A percentile compares a stretch with the other conserved stretches of the same genome.
phyloP scores from a whole-genome alignment of 2,329 filamentous ascomycete genomes.

The Stemphylium vesicarium region DNA sequence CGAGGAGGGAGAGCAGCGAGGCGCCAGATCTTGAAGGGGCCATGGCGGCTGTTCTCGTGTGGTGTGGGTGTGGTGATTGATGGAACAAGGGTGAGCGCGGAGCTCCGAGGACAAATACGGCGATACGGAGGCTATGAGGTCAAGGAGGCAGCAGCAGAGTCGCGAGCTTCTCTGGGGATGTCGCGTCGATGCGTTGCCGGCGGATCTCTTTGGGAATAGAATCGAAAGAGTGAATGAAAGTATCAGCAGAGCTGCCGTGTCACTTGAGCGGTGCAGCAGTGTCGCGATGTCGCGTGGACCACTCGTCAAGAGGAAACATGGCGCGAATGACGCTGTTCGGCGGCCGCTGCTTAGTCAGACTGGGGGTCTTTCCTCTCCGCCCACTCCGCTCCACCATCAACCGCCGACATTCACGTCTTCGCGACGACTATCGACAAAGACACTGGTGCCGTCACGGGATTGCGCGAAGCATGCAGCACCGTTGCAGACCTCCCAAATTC shows the following conservation, averaged over 20 bases:
- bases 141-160: constrained; percentile 3
- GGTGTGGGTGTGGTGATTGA: constrained; percentile 14
- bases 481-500: background rate
- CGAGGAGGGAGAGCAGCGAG: constrained; percentile 32
- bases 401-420: background rate
- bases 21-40: constrained; percentile 31
- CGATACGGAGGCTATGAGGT: constrained; percentile 7
- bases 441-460: background rate
- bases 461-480: background rate
- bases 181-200: background rate
- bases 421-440: background rate
- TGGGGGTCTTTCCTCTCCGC: background rate
- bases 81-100: constrained; percentile 4
- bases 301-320: constrained; percentile 14
- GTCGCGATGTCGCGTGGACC: constrained; percentile 25
- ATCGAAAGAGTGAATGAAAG: background rate
- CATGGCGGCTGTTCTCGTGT: constrained; percentile 33
- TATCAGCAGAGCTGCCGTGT: constrained; percentile 9
- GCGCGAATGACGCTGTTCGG: constrained; percentile 23
- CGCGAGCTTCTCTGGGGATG: constrained; percentile 2
- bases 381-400: constrained; percentile 1
- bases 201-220: background rate
- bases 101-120: constrained; percentile 9
- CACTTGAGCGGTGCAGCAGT: constrained; percentile 19
- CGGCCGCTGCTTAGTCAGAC: constrained; percentile 18